Evolutionary conservation across 83 land plant genomes (phyloP).

Genomic region (Diphasiastrum complanatum): DNA sequence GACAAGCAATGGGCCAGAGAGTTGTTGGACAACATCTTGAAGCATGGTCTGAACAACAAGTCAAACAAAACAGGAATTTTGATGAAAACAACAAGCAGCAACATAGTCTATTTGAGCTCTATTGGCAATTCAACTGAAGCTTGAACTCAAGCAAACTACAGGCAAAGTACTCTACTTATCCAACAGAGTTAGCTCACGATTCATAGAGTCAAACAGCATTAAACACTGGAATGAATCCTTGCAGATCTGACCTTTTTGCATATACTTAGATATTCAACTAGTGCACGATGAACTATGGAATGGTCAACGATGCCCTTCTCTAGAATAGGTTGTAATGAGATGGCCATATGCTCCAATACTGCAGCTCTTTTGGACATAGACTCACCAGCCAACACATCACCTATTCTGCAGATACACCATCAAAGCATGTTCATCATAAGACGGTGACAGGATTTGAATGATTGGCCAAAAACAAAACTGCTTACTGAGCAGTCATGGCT

Average conservation of each 20-base stretch:
- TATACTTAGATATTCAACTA: slow-evolving; percentile 69
- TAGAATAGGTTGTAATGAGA: slow-evolving; percentile 77
- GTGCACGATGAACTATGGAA: slow-evolving; percentile 70
- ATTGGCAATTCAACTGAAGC: too few species aligned
- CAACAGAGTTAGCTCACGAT: not conserved
- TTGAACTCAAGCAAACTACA: too few species aligned
- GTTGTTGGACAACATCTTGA: slow-evolving; percentile 32
- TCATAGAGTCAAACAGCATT: too few species aligned
- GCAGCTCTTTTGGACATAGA: slow-evolving; percentile 51
- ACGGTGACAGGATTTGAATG: not conserved
- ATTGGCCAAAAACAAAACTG: not conserved
- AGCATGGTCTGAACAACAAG: slow-evolving; percentile 32
- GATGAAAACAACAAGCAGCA: not conserved
- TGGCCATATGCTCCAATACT: slow-evolving; percentile 69
- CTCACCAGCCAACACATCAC: slow-evolving; percentile 58
- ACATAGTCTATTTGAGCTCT: not conserved
- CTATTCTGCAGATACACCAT: slow-evolving; percentile 60
- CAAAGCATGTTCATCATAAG: not conserved
- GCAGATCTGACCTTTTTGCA: slow-evolving; percentile 58
- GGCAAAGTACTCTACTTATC: not conserved
- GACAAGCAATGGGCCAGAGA: slow-evolving; percentile 62
- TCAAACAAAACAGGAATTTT: not conserved
- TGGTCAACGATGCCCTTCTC: slow-evolving; percentile 95
- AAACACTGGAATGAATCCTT: too few species aligned
- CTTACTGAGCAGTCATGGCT: not conserved